phyloP scores from a whole-genome alignment of 768 basidiomycete genomes.

The Tylopilus vinaceipallidus region DNA sequence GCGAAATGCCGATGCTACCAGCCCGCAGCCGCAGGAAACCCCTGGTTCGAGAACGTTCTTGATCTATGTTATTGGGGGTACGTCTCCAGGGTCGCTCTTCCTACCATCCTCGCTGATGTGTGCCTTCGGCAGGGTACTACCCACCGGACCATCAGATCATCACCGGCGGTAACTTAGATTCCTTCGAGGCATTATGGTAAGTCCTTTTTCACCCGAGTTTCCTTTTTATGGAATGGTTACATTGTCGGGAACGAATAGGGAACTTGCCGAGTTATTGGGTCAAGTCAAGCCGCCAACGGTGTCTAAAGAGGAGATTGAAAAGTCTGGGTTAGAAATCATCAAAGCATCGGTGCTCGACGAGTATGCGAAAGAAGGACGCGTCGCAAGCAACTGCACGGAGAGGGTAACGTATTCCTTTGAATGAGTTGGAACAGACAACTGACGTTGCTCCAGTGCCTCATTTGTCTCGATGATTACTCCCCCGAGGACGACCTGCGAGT shows the following conservation, averaged over 20 bases:
- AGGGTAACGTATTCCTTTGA: slow-evolving; percentile 48
- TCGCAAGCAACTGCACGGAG: slow-evolving; percentile 79
- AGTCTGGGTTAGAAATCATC: slow-evolving; percentile 77
- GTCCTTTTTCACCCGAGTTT: slow-evolving; percentile 23
- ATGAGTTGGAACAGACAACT: neutral
- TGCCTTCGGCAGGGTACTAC: slow-evolving; percentile 67
- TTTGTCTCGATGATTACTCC: slow-evolving; percentile 87
- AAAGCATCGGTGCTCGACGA: slow-evolving; percentile 46
- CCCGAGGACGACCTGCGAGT: slow-evolving; percentile 76
- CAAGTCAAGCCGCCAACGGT: slow-evolving; percentile 82
- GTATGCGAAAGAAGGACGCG: slow-evolving; percentile 59
- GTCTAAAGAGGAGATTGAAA: slow-evolving; percentile 81
- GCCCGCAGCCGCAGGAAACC: slow-evolving; percentile 24
- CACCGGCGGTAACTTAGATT: slow-evolving; percentile 73
- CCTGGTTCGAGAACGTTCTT: slow-evolving; percentile 62
- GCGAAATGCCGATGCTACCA: slow-evolving; percentile 19
- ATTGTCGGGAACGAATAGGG: slow-evolving; percentile 40
- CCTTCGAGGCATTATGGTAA: slow-evolving; percentile 76
- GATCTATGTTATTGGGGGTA: slow-evolving; percentile 87
- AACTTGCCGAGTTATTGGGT: slow-evolving; percentile 80
- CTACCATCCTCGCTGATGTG: slow-evolving; percentile 1
- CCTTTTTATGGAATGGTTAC: neutral
- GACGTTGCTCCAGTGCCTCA: slow-evolving; percentile 55
- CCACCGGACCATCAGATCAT: slow-evolving; percentile 88
- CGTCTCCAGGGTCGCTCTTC: slow-evolving; percentile 15